Evolutionary conservation across 192 early-diverging fungal species (phyloP).

Genomic region (Dimargaris xerosporica): DNA sequence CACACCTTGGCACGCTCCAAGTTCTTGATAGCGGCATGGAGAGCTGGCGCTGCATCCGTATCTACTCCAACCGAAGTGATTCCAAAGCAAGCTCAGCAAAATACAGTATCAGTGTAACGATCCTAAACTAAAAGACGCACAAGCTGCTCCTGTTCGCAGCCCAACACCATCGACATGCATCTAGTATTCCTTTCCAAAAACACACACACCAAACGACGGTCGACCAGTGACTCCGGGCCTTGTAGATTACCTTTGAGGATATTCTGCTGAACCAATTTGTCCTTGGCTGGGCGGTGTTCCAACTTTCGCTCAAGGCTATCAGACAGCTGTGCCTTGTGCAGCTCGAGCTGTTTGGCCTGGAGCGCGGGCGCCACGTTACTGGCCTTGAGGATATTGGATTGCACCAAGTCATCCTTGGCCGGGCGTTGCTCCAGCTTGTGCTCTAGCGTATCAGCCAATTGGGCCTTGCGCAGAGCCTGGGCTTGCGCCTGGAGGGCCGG

Average conservation of each 20-base stretch:
- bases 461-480: slow-evolving; percentile 26
- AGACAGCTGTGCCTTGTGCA: slow-evolving; percentile 24
- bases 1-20: background rate
- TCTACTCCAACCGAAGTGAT: too few species aligned
- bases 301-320: slow-evolving; percentile 41
- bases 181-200: background rate
- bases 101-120: background rate
- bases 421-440: slow-evolving; percentile 33
- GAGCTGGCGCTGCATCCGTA: background rate
- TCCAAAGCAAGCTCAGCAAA: background rate
- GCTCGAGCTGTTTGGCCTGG: slow-evolving; percentile 20
- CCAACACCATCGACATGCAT: too few species aligned
- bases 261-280: slow-evolving; percentile 34
- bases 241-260: slow-evolving; percentile 19
- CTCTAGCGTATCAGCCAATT: slow-evolving; percentile 27
- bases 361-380: slow-evolving; percentile 20
- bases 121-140: background rate
- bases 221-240: background rate
- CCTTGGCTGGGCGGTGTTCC: slow-evolving; percentile 30
- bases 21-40: background rate
- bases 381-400: slow-evolving; percentile 48
- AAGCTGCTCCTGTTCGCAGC: too few species aligned
- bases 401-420: slow-evolving; percentile 22
- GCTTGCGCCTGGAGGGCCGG: slow-evolving; percentile 31
- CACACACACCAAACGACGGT: background rate